Conservation (phyloP, 1,284 basidiomycete genomes). For the Ganoderma multipileum region DNA sequence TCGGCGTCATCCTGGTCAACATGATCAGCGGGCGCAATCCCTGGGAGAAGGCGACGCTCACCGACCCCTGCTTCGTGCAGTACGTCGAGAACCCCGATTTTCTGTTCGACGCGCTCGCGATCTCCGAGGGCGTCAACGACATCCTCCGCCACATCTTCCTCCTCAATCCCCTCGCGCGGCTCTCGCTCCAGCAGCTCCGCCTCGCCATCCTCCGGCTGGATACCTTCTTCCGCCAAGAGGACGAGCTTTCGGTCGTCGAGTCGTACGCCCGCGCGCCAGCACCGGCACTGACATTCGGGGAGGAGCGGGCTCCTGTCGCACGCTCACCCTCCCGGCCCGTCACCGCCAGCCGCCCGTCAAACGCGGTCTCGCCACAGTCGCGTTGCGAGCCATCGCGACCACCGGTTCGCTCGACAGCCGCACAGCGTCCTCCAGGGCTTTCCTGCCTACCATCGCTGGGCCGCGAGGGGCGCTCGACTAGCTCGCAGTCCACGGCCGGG, state of each 20-base stretch:
- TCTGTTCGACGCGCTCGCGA: conserved; percentile 74
- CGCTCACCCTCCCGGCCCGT: background rate
- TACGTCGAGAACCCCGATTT: conserved; percentile 60
- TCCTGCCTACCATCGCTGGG: conserved; percentile 6
- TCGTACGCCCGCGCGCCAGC: conserved; percentile 2
- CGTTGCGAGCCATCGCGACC: background rate
- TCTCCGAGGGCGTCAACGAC: conserved; percentile 52
- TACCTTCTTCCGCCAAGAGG: conserved; percentile 38
- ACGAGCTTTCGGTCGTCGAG: conserved; percentile 23
- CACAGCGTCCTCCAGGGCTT: background rate
- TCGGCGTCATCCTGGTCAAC: conserved; percentile 61
- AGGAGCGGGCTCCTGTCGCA: background rate
- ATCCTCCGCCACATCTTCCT: conserved; percentile 17
- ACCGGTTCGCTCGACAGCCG: background rate
- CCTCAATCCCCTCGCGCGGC: conserved; percentile 53
- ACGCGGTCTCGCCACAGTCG: background rate
- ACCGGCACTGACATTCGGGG: conserved; percentile 2
- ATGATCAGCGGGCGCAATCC: conserved; percentile 90
- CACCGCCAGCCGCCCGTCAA: background rate
- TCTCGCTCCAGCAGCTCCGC: conserved; percentile 68
- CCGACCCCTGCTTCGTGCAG: conserved; percentile 73
- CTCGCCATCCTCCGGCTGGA: conserved; percentile 32
- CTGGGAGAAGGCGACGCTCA: conserved; percentile 78
- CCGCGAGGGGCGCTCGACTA: conserved; percentile 2
- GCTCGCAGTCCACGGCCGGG: background rate